Conservation (phyloP, 768 basidiomycete species). For the Phallus indusiatus region DNA sequence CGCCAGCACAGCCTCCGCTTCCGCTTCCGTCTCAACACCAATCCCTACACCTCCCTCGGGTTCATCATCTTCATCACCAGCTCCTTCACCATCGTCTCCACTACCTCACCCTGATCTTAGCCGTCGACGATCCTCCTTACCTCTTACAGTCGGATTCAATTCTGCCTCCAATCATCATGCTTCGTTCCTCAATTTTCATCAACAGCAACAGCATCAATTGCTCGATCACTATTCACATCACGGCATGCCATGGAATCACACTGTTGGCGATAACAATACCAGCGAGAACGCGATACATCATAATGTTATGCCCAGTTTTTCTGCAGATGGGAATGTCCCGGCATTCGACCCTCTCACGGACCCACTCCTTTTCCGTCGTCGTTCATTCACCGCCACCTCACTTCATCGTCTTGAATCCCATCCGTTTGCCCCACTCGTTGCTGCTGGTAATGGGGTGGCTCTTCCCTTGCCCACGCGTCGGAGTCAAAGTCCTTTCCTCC, state of each 20-base stretch:
- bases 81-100: constrained; percentile 19
- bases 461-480: not conserved
- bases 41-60: constrained; percentile 35
- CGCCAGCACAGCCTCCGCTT: not conserved
- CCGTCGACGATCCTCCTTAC: constrained; percentile 25
- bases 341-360: not conserved
- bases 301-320: not conserved
- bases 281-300: not conserved
- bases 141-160: constrained; percentile 33
- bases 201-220: constrained; percentile 14
- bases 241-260: not conserved
- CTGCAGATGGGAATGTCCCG: not conserved
- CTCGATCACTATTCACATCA: not conserved
- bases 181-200: constrained; percentile 9
- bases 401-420: constrained; percentile 4
- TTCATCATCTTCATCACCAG: constrained; percentile 35
- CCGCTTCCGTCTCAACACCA: constrained; percentile 21
- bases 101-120: constrained; percentile 25
- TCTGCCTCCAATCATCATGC: constrained; percentile 37
- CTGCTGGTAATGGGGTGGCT: not conserved
- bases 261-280: not conserved
- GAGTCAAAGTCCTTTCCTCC: not conserved
- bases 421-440: constrained; percentile 1
- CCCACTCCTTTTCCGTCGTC: not conserved
- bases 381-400: constrained; percentile 6